phyloP scores from a whole-genome alignment of 176 grass and related monocot species.

The Oryza australiensis region DNA sequence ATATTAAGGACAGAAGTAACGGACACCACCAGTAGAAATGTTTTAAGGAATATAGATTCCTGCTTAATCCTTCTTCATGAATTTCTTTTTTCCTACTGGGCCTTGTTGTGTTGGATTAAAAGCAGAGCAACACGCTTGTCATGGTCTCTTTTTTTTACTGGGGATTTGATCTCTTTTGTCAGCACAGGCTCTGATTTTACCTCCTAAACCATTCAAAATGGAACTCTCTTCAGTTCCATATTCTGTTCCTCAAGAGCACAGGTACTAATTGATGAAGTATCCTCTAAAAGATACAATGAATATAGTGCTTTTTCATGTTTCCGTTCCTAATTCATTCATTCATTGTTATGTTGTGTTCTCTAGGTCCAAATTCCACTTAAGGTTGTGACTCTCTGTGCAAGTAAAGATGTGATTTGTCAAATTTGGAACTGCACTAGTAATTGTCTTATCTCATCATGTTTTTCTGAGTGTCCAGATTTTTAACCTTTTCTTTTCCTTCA shows the following conservation, averaged over 20 bases:
- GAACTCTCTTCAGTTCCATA: conserved; percentile 82
- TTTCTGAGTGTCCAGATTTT: conserved; percentile 10
- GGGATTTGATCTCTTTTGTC: conserved; percentile 71
- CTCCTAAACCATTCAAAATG: conserved; percentile 76
- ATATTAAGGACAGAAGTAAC: no score
- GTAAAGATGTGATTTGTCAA: conserved; percentile 98
- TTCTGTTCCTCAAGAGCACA: conserved; percentile 91
- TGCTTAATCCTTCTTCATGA: not conserved
- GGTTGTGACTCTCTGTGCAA: conserved; percentile 77
- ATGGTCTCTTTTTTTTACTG: conserved; percentile 93
- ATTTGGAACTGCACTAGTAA: conserved; percentile 70
- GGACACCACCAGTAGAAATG: no score
- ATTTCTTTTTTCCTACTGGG: conserved; percentile 19
- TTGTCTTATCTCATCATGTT: conserved; percentile 23
- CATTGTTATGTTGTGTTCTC: conserved; percentile 19
- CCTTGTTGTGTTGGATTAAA: conserved; percentile 77
- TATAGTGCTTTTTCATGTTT: not conserved
- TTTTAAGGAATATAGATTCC: no score
- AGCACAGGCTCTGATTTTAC: conserved; percentile 65
- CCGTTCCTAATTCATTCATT: not conserved
- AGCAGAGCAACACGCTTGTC: conserved; percentile 79
- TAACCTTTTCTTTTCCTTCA: not conserved
- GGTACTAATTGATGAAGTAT: conserved; percentile 39
- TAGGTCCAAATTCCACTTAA: conserved; percentile 96
- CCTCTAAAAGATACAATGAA: no score